Conservation (phyloP, 331 rosid species). For the Malus hybrid region DNA sequence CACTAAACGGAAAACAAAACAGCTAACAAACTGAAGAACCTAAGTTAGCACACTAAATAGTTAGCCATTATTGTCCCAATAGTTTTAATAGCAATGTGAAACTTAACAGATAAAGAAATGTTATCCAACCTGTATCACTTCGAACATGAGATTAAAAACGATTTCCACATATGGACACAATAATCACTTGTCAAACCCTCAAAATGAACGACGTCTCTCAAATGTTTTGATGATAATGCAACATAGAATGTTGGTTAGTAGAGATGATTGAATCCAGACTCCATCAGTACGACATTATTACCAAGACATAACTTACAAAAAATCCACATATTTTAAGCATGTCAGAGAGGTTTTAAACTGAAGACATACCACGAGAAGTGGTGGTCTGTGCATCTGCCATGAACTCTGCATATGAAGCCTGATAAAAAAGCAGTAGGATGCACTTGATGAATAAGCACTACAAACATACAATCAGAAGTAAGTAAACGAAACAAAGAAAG, state of each 20-base stretch:
- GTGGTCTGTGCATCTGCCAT: constrained; percentile 64
- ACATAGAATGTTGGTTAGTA: neutral
- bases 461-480: neutral
- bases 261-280: neutral
- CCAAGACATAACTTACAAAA: neutral
- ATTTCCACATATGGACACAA: neutral
- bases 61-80: neutral
- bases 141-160: neutral
- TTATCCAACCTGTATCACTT: neutral
- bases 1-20: too few relatives aligned
- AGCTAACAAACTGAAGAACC: neutral
- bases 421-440: constrained; percentile 14
- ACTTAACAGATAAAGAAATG: neutral
- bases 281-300: neutral
- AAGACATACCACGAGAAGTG: constrained; percentile 61
- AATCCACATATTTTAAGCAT: neutral
- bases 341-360: neutral
- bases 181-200: neutral
- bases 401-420: constrained; percentile 79
- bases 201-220: neutral
- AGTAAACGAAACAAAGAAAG: neutral
- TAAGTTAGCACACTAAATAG: neutral
- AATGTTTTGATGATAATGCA: neutral
- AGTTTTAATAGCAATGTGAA: neutral
- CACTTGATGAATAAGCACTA: neutral